Evolutionary conservation across 2,329 filamentous ascomycete species (phyloP).

Genomic region (Aspergillus pseudonomiae): DNA sequence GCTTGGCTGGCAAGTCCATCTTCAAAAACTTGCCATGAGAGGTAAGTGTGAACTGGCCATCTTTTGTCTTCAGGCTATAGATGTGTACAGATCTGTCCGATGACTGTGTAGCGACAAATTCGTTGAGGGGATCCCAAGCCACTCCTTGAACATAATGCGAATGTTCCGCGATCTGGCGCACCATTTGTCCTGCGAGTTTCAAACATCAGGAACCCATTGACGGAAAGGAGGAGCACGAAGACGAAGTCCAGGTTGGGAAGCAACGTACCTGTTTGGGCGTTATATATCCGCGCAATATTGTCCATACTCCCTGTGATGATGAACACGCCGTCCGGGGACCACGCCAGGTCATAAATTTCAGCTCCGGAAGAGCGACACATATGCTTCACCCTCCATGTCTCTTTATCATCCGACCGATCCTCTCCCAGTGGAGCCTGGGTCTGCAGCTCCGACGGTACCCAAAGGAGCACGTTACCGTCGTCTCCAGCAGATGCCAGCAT

Average conservation of each 20-base stretch:
- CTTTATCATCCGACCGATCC: conserved; percentile 87
- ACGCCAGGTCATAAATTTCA: conserved; percentile 97
- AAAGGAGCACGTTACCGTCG: conserved; percentile 94
- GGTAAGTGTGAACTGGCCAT: conserved; percentile 85
- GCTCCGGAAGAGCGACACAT: conserved; percentile 95
- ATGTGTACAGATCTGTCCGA: conserved; percentile 98
- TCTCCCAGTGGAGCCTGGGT: conserved; percentile 72
- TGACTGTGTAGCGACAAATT: conserved; percentile 97
- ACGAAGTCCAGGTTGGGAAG: background rate
- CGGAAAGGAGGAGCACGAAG: background rate
- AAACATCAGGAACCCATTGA: conserved; percentile 26
- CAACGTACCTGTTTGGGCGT: conserved; percentile 77
- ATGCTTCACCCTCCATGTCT: conserved; percentile 94
- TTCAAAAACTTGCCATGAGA: conserved; percentile 81
- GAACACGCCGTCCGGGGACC: conserved; percentile 95
- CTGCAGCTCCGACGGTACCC: conserved; percentile 83
- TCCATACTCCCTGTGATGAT: conserved; percentile 99
- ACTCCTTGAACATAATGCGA: conserved; percentile 98
- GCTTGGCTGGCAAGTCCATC: conserved; percentile 88
- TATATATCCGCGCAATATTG: conserved; percentile 96
- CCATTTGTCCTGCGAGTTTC: conserved; percentile 59
- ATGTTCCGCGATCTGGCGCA: conserved; percentile 94
- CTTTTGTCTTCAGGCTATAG: conserved; percentile 93
- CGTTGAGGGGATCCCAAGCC: conserved; percentile 96
- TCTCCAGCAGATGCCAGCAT: conserved; percentile 93